These are phyloP conservation scores for Venturia aucupariae DNA, from an alignment of 2,329 filamentous ascomycete genomes.

Conservation along the genomic window DNA sequence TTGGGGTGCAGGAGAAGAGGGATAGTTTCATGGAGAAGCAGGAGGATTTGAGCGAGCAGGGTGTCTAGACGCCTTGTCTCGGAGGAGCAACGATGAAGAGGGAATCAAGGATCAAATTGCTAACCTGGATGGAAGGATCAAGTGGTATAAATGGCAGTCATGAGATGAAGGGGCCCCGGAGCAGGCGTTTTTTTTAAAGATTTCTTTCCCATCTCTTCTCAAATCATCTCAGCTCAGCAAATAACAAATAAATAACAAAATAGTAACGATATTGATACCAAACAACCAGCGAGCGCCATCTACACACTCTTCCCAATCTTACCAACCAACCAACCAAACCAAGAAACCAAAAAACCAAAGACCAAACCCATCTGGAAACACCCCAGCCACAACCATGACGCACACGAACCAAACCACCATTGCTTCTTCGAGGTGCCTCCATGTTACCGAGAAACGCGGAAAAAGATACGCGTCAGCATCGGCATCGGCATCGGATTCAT, in stretches of 20 bases:
- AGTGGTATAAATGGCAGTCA: slow-evolving; percentile 6
- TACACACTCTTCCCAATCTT: background rate
- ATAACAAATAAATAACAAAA: background rate
- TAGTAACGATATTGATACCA: background rate
- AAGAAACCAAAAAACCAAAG: background rate
- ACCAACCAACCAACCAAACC: background rate
- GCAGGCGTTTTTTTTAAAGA: background rate
- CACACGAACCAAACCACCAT: background rate
- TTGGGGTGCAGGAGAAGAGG: slow-evolving; percentile 5
- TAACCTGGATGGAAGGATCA: background rate
- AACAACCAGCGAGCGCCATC: background rate
- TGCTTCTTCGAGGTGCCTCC: background rate
- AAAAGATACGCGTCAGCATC: background rate
- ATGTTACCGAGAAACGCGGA: too few species aligned
- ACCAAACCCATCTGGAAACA: background rate
- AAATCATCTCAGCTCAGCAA: background rate
- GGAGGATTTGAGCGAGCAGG: slow-evolving; percentile 7
- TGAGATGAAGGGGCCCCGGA: too few species aligned
- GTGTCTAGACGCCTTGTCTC: background rate
- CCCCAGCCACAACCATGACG: background rate
- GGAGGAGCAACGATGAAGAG: background rate
- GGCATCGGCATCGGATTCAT: too few species aligned
- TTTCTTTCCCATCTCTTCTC: background rate
- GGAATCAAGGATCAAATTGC: slow-evolving; percentile 8
- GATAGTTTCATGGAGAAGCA: slow-evolving; percentile 13